A percentile compares a stretch with the other conserved stretches of the same genome.
Evolutionary conservation across 176 grass and related monocot genomes (phyloP).

Genomic region (Ensete glaucum): DNA sequence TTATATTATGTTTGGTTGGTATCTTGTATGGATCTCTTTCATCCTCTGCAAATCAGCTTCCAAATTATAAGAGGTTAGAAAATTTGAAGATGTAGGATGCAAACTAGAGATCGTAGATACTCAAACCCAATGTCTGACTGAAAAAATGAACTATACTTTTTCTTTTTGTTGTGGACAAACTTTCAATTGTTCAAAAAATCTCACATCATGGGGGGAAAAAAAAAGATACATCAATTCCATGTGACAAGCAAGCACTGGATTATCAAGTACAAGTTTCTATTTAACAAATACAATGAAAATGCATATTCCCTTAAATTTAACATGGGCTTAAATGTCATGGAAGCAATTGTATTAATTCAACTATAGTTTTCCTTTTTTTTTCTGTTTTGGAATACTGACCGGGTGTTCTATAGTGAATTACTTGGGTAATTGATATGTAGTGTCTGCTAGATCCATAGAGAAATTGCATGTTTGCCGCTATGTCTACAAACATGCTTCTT

Average conservation of each 20-base stretch:
- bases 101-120: neutral
- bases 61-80: neutral
- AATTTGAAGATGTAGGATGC: neutral
- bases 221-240: neutral
- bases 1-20: conserved; percentile 82
- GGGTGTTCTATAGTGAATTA: too few species aligned
- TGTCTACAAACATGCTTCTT: too few species aligned
- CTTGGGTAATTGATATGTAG: too few species aligned
- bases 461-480: too few species aligned
- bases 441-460: too few species aligned
- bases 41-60: conserved; percentile 67
- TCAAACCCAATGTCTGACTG: neutral
- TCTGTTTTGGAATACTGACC: too few species aligned
- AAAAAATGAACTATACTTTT: neutral
- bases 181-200: neutral
- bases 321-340: neutral
- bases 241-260: neutral
- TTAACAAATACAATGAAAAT: neutral
- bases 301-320: neutral
- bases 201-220: neutral
- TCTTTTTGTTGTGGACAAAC: neutral
- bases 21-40: conserved; percentile 79
- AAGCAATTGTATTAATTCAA: too few species aligned
- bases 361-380: too few species aligned
- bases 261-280: neutral